phyloP scores from a whole-genome alignment of 306 rosid genomes.

The Erythrophleum fordii region DNA sequence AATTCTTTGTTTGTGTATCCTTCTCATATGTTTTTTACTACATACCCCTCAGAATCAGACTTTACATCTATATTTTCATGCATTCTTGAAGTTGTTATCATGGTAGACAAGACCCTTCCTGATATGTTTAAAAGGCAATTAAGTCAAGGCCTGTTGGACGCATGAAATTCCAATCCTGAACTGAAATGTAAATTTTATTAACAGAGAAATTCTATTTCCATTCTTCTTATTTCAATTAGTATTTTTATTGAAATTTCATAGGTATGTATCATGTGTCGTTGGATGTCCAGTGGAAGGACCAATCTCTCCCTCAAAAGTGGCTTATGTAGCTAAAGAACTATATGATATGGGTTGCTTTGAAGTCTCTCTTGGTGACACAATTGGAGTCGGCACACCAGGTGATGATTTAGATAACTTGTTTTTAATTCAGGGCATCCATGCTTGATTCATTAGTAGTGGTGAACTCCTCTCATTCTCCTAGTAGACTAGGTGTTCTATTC shows the following conservation, averaged over 20 bases:
- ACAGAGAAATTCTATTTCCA: constrained; percentile 7
- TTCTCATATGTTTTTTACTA: background rate
- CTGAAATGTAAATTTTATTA: constrained; percentile 18
- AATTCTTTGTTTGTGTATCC: background rate
- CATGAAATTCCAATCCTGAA: constrained; percentile 18
- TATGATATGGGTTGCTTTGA: constrained; percentile 97
- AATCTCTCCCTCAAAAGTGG: constrained; percentile 82
- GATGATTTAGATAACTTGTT: constrained; percentile 32
- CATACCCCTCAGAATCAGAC: background rate
- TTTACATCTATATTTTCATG: background rate
- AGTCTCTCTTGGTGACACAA: constrained; percentile 96
- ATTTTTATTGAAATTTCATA: constrained; percentile 41
- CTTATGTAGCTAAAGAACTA: constrained; percentile 86
- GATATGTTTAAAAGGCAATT: constrained; percentile 11
- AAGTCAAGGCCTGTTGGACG: constrained; percentile 24
- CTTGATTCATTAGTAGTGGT: background rate
- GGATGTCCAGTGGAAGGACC: constrained; percentile 96
- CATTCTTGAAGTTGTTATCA: background rate
- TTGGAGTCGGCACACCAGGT: constrained; percentile 95
- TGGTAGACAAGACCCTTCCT: constrained; percentile 2
- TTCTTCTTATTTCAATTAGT: constrained; percentile 22
- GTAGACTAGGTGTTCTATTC: background rate
- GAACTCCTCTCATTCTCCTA: background rate
- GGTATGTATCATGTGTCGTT: constrained; percentile 91
- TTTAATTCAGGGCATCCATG: background rate